Conservation (phyloP, 345 rosid species). For the Eucalyptus pauciflora region DNA sequence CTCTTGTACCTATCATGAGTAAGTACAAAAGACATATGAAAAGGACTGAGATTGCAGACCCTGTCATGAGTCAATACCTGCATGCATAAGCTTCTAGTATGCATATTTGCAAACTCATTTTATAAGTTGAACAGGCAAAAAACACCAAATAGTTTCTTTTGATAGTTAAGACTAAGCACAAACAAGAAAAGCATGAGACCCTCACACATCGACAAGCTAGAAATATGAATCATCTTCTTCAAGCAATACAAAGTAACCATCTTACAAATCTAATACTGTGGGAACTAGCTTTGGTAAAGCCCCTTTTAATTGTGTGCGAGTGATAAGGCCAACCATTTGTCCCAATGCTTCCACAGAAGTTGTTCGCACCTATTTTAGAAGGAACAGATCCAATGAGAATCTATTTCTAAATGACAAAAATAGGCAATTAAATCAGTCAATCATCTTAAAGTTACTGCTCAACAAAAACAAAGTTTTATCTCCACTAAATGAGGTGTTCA, state of each 20-base stretch:
- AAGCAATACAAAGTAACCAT: background rate
- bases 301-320: slow-evolving; percentile 71
- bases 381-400: background rate
- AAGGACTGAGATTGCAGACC: background rate
- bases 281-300: slow-evolving; percentile 93
- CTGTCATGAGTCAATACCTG: background rate
- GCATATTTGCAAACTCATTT: background rate
- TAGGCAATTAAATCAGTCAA: background rate
- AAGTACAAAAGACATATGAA: background rate
- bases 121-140: background rate
- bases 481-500: background rate
- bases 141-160: background rate
- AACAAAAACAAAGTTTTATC: background rate
- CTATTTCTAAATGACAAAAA: background rate
- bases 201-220: background rate
- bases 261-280: slow-evolving; percentile 82
- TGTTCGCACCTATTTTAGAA: slow-evolving; percentile 55
- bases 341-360: slow-evolving; percentile 94
- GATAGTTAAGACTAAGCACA: background rate
- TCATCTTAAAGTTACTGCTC: background rate
- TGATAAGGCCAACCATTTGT: slow-evolving; percentile 92
- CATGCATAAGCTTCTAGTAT: background rate
- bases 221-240: background rate
- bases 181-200: background rate
- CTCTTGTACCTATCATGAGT: slow-evolving; percentile 52